These are phyloP conservation scores for Oxyria digyna DNA, from an alignment of 148 eudicot genomes.

Conservation along the genomic window DNA sequence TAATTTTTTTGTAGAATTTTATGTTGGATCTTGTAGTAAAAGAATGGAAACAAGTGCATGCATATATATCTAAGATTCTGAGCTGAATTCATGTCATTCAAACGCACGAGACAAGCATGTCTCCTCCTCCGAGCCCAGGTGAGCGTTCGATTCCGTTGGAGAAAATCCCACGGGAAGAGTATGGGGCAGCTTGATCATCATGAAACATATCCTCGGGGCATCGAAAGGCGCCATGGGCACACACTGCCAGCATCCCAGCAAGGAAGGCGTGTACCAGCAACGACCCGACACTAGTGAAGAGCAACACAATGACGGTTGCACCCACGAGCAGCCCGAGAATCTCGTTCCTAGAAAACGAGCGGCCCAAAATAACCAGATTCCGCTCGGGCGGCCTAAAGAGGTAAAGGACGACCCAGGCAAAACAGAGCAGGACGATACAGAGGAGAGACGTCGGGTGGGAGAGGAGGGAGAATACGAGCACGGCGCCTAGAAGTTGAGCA, in stretches of 20 bases:
- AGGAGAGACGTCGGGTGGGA: conserved; percentile 1
- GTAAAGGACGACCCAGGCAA: neutral
- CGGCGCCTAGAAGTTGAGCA: neutral
- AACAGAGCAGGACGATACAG: neutral
- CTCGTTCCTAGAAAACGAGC: neutral
- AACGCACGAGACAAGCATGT: neutral
- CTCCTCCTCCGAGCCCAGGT: neutral
- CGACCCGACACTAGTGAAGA: neutral
- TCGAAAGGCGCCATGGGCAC: neutral
- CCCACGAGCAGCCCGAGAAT: neutral
- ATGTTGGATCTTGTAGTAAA: neutral
- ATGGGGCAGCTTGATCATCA: neutral
- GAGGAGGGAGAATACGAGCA: neutral
- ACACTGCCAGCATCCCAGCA: neutral
- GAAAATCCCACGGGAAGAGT: neutral
- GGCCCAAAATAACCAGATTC: neutral
- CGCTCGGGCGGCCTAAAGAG: neutral
- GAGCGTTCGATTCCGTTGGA: neutral
- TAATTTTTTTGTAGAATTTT: neutral
- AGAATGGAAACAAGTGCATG: too few relatives aligned
- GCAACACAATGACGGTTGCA: neutral
- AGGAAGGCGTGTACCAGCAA: neutral
- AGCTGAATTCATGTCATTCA: neutral
- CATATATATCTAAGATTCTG: too few relatives aligned
- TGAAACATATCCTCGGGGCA: neutral